phyloP scores from a whole-genome alignment of 345 rosid genomes.

The Lepidium aucheri region DNA sequence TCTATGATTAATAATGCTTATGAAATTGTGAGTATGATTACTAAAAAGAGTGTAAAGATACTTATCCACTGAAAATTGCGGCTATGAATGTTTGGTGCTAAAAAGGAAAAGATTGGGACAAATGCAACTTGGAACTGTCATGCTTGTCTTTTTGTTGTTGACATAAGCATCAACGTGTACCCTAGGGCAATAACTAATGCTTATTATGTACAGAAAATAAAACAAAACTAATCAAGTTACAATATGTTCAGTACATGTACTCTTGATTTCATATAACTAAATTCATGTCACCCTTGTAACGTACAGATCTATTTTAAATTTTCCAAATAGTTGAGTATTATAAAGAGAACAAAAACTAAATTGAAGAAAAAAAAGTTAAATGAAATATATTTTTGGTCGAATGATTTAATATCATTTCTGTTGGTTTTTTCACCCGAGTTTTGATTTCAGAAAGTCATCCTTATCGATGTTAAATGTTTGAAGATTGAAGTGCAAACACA shows the following conservation, averaged over 20 bases:
- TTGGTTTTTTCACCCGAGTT: no score
- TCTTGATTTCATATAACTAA: not conserved
- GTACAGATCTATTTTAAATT: no score
- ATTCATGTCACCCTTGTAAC: not conserved
- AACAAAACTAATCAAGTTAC: not conserved
- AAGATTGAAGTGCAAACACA: no score
- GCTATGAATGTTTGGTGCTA: slow-evolving; percentile 26
- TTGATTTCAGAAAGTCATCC: no score
- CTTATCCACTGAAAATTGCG: slow-evolving; percentile 25
- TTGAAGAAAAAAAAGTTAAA: no score
- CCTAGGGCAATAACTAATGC: slow-evolving; percentile 2
- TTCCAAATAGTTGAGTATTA: no score
- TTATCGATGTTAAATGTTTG: no score
- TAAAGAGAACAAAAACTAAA: no score
- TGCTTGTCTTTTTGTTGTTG: slow-evolving; percentile 28
- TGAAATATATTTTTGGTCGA: no score
- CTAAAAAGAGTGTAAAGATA: slow-evolving; percentile 12
- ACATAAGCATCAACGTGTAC: slow-evolving; percentile 15
- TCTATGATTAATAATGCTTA: slow-evolving; percentile 1
- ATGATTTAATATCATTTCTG: no score
- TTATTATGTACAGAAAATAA: not conserved
- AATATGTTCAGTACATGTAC: not conserved
- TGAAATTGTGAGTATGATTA: not conserved
- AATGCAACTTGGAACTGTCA: slow-evolving; percentile 6
- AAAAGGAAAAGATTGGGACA: slow-evolving; percentile 15